phyloP scores from a whole-genome alignment of 2,329 filamentous ascomycete genomes.

The Talaromyces marneffei region DNA sequence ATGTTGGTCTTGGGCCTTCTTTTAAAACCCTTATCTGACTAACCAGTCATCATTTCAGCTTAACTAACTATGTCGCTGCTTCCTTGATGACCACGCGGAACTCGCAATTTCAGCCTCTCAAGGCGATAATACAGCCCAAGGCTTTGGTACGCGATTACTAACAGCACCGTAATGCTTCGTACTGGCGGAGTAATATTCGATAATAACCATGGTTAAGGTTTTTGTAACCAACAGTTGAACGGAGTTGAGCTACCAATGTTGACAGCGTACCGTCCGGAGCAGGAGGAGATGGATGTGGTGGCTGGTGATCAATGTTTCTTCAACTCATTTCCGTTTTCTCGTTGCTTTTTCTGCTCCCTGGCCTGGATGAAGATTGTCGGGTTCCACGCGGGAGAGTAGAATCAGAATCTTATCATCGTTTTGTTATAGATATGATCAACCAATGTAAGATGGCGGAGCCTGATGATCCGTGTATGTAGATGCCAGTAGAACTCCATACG shows the following conservation, averaged over 20 bases:
- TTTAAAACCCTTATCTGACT: not conserved
- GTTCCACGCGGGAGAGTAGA: not conserved
- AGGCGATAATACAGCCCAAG: not conserved
- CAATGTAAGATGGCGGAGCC: not conserved
- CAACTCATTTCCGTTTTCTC: not conserved
- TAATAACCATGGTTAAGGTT: not conserved
- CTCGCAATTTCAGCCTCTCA: not conserved
- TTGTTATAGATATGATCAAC: not conserved
- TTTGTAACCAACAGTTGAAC: not conserved
- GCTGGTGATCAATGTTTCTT: constrained; percentile 5
- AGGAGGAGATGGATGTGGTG: not conserved
- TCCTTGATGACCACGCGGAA: not conserved
- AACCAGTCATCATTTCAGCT: not conserved
- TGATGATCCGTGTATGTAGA: not conserved
- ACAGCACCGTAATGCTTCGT: not conserved
- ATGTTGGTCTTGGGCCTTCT: not conserved
- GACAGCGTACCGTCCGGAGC: not conserved
- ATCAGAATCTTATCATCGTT: not conserved
- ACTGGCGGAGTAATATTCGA: not conserved
- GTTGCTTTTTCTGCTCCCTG: not conserved
- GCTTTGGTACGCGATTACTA: not conserved
- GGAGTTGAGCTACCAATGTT: not conserved
- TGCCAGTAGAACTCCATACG: not conserved
- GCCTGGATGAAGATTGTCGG: not conserved
- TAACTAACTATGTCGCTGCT: not conserved